phyloP scores from a whole-genome alignment of 169 alveolate species.

The Cyclospora cayetanensis region DNA sequence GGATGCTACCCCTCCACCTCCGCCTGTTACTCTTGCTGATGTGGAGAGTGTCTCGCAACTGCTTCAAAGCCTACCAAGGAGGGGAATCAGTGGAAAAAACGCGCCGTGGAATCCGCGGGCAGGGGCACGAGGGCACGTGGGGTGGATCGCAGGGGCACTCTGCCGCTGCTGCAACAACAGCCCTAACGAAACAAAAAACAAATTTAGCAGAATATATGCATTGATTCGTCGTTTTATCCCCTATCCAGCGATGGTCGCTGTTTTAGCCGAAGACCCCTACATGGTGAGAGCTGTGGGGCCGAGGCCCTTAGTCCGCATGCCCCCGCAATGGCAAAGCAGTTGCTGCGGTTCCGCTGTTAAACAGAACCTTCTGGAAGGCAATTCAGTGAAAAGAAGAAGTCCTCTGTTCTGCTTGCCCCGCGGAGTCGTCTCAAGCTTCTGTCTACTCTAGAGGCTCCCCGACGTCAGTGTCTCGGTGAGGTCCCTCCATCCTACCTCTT shows the following conservation, averaged over 20 bases:
- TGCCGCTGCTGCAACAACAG: not conserved
- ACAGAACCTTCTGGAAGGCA: not conserved
- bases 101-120: not conserved
- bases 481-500: not conserved
- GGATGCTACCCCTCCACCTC: not conserved
- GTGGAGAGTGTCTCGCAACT: not conserved
- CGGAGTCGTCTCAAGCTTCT: no score
- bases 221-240: not conserved
- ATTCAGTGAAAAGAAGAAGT: not conserved
- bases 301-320: not conserved
- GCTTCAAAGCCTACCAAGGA: no score
- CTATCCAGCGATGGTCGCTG: not conserved
- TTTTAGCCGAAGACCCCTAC: not conserved
- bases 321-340: not conserved
- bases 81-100: no score
- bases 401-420: not conserved
- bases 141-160: not conserved
- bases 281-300: not conserved
- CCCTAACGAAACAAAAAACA: not conserved
- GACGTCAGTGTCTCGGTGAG: not conserved
- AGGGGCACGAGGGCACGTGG: not conserved
- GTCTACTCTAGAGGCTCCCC: no score
- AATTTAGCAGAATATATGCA: not conserved
- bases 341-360: slow-evolving; percentile 20
- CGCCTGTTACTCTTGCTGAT: not conserved